These are phyloP conservation scores for Neurospora sp. DNA, from an alignment of 495 filamentous ascomycete genomes.

Conservation along the genomic window DNA sequence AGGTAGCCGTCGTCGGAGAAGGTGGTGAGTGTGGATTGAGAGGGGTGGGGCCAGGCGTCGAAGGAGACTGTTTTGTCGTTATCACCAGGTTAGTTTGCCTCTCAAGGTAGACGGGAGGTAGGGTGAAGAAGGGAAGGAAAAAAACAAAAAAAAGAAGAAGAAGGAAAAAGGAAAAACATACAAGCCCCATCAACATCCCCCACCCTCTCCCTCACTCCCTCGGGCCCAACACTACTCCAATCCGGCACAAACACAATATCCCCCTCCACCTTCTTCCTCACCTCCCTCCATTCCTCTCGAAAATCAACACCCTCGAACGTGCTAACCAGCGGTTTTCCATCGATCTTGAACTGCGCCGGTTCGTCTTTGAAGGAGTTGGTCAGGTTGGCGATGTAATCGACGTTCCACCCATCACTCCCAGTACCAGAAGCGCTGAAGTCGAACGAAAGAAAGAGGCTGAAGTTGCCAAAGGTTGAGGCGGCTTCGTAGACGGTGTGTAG, in stretches of 20 bases:
- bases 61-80: constrained; percentile 28
- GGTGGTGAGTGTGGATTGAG: background rate
- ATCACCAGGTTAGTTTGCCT: no score
- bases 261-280: constrained; percentile 32
- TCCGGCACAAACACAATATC: constrained; percentile 47
- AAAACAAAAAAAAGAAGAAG: background rate
- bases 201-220: constrained; percentile 26
- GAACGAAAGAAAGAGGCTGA: constrained; percentile 3
- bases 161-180: constrained; percentile 5
- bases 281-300: constrained; percentile 40
- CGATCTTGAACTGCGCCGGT: constrained; percentile 41
- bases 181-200: constrained; percentile 38
- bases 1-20: background rate
- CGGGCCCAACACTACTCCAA: constrained; percentile 45
- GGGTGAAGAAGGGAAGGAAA: no score
- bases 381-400: constrained; percentile 37
- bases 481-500: constrained; percentile 40
- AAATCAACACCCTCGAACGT: constrained; percentile 55
- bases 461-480: background rate
- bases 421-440: constrained; percentile 6
- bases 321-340: constrained; percentile 36
- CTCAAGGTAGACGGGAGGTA: no score
- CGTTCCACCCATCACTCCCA: constrained; percentile 20
- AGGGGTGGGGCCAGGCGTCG: constrained; percentile 56
- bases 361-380: constrained; percentile 42